Percentiles rank a stretch among this genome's conserved stretches.
These are phyloP conservation scores for Thraustochytrium striatum DNA, from an alignment of 352 stramenopile genomes.

Conservation along the genomic window DNA sequence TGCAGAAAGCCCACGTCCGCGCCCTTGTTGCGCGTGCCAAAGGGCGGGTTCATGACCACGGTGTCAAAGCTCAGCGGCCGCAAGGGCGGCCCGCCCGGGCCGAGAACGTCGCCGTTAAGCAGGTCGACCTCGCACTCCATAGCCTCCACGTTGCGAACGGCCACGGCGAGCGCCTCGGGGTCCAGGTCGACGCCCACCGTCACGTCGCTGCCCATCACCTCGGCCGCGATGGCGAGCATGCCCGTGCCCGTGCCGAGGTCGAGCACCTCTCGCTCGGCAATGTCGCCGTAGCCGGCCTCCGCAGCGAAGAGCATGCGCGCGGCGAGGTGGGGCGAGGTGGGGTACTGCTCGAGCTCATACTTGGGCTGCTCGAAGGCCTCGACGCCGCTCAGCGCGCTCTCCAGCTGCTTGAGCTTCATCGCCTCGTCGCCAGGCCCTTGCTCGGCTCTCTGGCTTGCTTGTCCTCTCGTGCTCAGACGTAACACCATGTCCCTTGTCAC, in stretches of 20 bases:
- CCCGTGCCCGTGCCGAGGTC: constrained; percentile 54
- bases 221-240: constrained; percentile 49
- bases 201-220: constrained; percentile 13
- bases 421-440: too few relatives aligned
- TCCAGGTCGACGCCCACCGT: constrained; percentile 48
- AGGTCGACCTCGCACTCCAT: constrained; percentile 44
- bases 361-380: constrained; percentile 52
- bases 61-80: constrained; percentile 60
- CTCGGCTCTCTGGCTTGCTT: too few relatives aligned
- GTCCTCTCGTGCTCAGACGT: too few relatives aligned
- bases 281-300: constrained; percentile 45
- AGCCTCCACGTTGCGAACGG: constrained; percentile 45
- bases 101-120: constrained; percentile 9
- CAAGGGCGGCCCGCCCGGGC: not conserved
- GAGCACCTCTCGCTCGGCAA: constrained; percentile 49
- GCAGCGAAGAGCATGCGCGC: constrained; percentile 49
- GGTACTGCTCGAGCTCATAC: constrained; percentile 55
- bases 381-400: constrained; percentile 42
- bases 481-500: too few relatives aligned
- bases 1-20: constrained; percentile 68
- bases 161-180: constrained; percentile 31
- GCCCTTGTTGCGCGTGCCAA: constrained; percentile 71
- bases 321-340: constrained; percentile 53
- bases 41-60: constrained; percentile 71
- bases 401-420: constrained; percentile 50